Conservation (phyloP, 495 filamentous ascomycete genomes). For the Penicillium egyptiacum region DNA sequence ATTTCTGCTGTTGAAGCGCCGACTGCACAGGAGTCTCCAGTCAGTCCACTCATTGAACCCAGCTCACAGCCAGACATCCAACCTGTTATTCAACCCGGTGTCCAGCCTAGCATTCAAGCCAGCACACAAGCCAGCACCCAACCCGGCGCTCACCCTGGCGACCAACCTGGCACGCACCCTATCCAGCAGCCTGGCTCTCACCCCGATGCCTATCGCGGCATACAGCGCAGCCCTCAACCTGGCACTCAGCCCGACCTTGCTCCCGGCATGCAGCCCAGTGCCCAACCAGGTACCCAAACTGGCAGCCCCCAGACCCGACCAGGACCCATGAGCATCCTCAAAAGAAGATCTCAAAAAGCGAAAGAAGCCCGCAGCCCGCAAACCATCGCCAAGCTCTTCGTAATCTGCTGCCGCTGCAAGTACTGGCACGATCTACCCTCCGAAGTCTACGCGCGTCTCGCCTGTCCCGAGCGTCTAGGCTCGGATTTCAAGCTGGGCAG, state of each 20-base stretch:
- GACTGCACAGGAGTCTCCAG: not conserved
- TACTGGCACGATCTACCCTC: conserved; percentile 81
- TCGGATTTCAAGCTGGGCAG: conserved; percentile 32
- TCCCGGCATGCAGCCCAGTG: not conserved
- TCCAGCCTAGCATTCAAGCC: too few relatives aligned
- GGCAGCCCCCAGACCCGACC: conserved; percentile 7
- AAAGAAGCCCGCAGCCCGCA: conserved; percentile 34
- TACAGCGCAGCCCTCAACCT: not conserved
- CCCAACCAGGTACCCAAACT: not conserved
- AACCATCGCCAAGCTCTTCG: conserved; percentile 70
- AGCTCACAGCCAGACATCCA: too few relatives aligned
- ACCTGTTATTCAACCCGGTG: too few relatives aligned
- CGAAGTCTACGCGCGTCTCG: conserved; percentile 71
- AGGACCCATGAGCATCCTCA: conserved; percentile 9
- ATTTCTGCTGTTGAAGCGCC: not conserved
- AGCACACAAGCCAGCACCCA: not conserved
- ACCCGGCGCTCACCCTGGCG: not conserved
- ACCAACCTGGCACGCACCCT: not conserved
- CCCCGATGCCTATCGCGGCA: not conserved
- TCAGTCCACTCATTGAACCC: not conserved
- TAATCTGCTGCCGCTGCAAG: conserved; percentile 78
- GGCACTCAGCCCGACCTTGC: not conserved
- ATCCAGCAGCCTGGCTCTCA: not conserved
- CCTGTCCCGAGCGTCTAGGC: conserved; percentile 58
- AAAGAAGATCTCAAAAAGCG: conserved; percentile 17